Evolutionary conservation across 2,329 filamentous ascomycete species (phyloP).

Genomic region (Didymella glomerata): DNA sequence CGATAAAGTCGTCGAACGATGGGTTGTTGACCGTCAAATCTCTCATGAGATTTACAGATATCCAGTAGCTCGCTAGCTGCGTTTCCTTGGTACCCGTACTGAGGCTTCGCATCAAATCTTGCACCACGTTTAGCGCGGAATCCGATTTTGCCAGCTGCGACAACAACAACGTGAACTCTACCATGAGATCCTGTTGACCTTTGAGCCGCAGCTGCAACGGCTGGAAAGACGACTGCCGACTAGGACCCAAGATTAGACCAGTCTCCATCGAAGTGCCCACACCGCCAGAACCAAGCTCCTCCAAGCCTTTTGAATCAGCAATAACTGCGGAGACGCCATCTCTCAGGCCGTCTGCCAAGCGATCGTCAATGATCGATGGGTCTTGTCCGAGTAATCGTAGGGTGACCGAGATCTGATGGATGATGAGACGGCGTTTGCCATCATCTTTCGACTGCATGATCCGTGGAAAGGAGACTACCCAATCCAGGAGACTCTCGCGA

Average conservation of each 20-base stretch:
- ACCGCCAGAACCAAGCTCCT: slow-evolving; percentile 28
- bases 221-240: slow-evolving; percentile 58
- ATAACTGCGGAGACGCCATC: slow-evolving; percentile 72
- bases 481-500: slow-evolving; percentile 77
- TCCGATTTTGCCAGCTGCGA: slow-evolving; percentile 62
- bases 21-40: slow-evolving; percentile 61
- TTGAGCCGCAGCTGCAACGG: slow-evolving; percentile 67
- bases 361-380: slow-evolving; percentile 71
- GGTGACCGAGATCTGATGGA: slow-evolving; percentile 79
- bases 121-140: slow-evolving; percentile 61
- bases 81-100: slow-evolving; percentile 65
- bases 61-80: slow-evolving; percentile 79
- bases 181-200: slow-evolving; percentile 72
- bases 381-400: slow-evolving; percentile 71
- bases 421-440: slow-evolving; percentile 72
- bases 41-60: slow-evolving; percentile 76
- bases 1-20: slow-evolving; percentile 72
- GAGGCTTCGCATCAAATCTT: slow-evolving; percentile 70
- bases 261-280: slow-evolving; percentile 22
- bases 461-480: slow-evolving; percentile 81
- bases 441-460: slow-evolving; percentile 87
- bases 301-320: slow-evolving; percentile 42
- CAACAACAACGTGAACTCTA: slow-evolving; percentile 67
- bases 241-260: slow-evolving; percentile 26
- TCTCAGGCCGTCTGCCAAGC: slow-evolving; percentile 72